Base-by-base conservation (phyloP, 2,329 filamentous ascomycete genomes). In the Fusarium penzigii region DNA sequence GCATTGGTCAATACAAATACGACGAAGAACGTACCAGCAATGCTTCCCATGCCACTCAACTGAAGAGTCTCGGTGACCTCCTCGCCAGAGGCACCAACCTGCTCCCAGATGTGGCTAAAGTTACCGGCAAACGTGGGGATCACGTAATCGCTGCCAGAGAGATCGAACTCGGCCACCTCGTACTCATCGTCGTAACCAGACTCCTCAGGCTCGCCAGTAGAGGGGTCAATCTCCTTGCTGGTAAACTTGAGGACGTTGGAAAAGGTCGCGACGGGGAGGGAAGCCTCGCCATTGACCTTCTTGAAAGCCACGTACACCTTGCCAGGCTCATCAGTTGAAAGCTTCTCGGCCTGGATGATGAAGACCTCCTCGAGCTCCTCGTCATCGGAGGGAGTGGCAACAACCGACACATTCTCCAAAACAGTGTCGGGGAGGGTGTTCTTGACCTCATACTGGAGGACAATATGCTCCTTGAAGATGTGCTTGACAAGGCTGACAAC, bases 121-220 rank as follows among this genome's bases (percentile, higher is more conserved):
- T 91, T 96, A 70, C 92, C 89, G 16, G 92, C 92, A 72, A 96
- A 99, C 2, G 91, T 88, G 17, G 94, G 94, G 44, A 96, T 83
- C 56, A 99, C 86, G 73, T 97, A 99, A 72, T 99, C 94, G 62
- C 91, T 92, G 52, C 93, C 94, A 16, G 85, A 83, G 55, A 99
- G 84, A 56, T 97, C 92, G 55, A 97, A 85, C 69, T 97, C 92
- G 56, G 94, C 91, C 54, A 97, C 89, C 75, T 97, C 90, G 69
- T 99, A 99, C 75, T 99, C 94, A 67, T 99, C 94, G 48, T 97
- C 93, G 71, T 97, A 97, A 42, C 94, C 94, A 43, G 77, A 82
- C 14, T 96, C 92, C 72, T 99, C 94, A 1, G 93, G 90, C 74
- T 97, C 92, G 60, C 86, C 85, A n/a, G 90, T 96, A 25, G 89